Percentiles rank a stretch among this genome's conserved stretches.
phyloP scores from a whole-genome alignment of 805 yeast species.

The Metschnikowia reukaufii region DNA sequence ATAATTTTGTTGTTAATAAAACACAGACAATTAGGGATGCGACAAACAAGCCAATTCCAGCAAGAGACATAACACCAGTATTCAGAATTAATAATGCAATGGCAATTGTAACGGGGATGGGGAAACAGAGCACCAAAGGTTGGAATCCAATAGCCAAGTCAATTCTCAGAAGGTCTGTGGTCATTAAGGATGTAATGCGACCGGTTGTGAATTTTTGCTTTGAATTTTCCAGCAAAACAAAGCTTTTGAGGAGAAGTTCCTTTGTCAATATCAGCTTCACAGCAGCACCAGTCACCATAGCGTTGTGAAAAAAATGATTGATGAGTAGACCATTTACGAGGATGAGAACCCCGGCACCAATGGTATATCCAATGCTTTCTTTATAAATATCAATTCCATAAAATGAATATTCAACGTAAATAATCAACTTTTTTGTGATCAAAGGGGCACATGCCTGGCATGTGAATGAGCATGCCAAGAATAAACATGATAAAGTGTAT shows the following conservation, averaged over 20 bases:
- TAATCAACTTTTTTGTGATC: slow-evolving; percentile 61
- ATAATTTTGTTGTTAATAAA: slow-evolving; percentile 35
- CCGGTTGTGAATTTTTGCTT: slow-evolving; percentile 39
- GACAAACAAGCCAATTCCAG: slow-evolving; percentile 43
- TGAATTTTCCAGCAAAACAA: slow-evolving; percentile 35
- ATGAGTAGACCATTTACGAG: slow-evolving; percentile 38
- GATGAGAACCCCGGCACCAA: slow-evolving; percentile 65
- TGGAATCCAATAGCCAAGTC: slow-evolving; percentile 46
- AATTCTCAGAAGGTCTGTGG: slow-evolving; percentile 44
- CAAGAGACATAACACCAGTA: slow-evolving; percentile 41
- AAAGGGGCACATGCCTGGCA: slow-evolving; percentile 63
- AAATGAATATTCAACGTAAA: slow-evolving; percentile 56
- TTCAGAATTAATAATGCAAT: slow-evolving; percentile 34
- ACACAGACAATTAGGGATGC: slow-evolving; percentile 36
- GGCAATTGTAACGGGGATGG: slow-evolving; percentile 43
- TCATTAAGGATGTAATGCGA: slow-evolving; percentile 41
- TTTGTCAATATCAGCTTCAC: slow-evolving; percentile 42
- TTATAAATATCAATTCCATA: slow-evolving; percentile 46
- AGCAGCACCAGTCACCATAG: slow-evolving; percentile 45
- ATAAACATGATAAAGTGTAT: slow-evolving; percentile 40
- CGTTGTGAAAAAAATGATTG: slow-evolving; percentile 43
- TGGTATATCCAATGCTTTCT: slow-evolving; percentile 72
- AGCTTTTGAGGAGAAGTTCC: slow-evolving; percentile 38
- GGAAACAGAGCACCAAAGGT: slow-evolving; percentile 43
- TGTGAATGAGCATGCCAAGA: slow-evolving; percentile 47